phyloP scores from a whole-genome alignment of 805 yeast species.

The Kazachstania taianensis region DNA sequence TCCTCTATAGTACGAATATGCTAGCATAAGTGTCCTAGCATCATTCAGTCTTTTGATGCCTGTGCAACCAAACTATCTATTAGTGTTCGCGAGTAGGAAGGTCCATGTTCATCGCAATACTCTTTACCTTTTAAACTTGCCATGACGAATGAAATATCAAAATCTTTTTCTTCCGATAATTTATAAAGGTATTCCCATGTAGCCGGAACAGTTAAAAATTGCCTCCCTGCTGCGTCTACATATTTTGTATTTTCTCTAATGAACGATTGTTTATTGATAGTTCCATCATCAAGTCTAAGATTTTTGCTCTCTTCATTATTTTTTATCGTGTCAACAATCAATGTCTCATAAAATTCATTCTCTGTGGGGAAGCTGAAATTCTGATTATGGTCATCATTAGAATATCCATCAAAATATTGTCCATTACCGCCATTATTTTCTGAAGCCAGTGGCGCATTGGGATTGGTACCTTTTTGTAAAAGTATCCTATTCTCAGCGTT shows the following conservation, averaged over 20 bases:
- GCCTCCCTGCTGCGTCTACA: slow-evolving; percentile 25
- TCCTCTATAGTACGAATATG: too few species aligned
- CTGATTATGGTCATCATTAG: neutral
- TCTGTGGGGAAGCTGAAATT: slow-evolving; percentile 25
- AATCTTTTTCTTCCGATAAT: slow-evolving; percentile 36
- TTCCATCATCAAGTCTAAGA: slow-evolving; percentile 2
- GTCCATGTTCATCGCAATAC: slow-evolving; percentile 67
- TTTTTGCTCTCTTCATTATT: slow-evolving; percentile 1
- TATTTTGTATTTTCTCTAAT: slow-evolving; percentile 5
- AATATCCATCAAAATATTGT: neutral
- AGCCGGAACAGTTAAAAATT: slow-evolving; percentile 61
- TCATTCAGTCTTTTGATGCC: slow-evolving; percentile 1
- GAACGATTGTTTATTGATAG: slow-evolving; percentile 2
- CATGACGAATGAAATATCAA: slow-evolving; percentile 53
- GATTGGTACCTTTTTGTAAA: slow-evolving; percentile 15
- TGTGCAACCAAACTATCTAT: slow-evolving; percentile 12
- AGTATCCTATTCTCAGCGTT: slow-evolving; percentile 56
- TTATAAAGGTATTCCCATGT: slow-evolving; percentile 70
- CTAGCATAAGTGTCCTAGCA: too few species aligned
- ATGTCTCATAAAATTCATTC: slow-evolving; percentile 21
- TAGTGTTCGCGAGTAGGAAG: slow-evolving; percentile 20
- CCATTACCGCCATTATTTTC: neutral
- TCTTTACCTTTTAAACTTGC: slow-evolving; percentile 51
- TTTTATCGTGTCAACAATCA: slow-evolving; percentile 6
- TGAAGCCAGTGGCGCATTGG: neutral